Evolutionary conservation across 257 asterid species (phyloP).

Genomic region (Solanum acaule): DNA sequence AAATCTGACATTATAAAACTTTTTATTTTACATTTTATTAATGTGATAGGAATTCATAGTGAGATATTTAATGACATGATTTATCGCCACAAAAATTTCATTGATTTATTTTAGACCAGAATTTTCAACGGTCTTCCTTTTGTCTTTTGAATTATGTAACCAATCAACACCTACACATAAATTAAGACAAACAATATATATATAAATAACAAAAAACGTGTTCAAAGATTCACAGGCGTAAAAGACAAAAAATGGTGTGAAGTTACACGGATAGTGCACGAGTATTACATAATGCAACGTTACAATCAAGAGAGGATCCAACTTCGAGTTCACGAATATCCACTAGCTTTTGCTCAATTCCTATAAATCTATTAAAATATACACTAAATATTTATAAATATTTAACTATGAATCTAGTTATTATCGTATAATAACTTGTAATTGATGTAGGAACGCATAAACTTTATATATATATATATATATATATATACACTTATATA

Average conservation of each 20-base stretch:
- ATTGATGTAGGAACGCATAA: too few relatives aligned
- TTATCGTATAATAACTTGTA: too few relatives aligned
- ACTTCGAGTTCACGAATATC: not conserved
- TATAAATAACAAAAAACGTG: not conserved
- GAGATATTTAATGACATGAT: too few relatives aligned
- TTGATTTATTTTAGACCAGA: too few relatives aligned
- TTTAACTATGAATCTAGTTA: not conserved
- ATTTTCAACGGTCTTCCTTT: not conserved
- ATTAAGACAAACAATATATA: not conserved
- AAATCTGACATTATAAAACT: too few relatives aligned
- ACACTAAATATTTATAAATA: not conserved
- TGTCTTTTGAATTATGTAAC: not conserved
- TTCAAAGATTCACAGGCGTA: not conserved
- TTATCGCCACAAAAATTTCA: too few relatives aligned
- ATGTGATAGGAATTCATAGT: too few relatives aligned
- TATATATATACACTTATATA: too few relatives aligned
- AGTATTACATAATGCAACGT: not conserved
- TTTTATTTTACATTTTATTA: too few relatives aligned
- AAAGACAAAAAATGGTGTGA: not conserved
- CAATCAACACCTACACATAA: not conserved
- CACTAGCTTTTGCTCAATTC: not conserved
- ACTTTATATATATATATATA: too few relatives aligned
- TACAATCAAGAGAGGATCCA: not conserved
- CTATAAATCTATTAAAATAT: not conserved
- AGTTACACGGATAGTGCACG: not conserved